These are phyloP conservation scores for Gracilariopsis chorda DNA, from an alignment of 23 red algal genomes.

Conservation along the genomic window DNA sequence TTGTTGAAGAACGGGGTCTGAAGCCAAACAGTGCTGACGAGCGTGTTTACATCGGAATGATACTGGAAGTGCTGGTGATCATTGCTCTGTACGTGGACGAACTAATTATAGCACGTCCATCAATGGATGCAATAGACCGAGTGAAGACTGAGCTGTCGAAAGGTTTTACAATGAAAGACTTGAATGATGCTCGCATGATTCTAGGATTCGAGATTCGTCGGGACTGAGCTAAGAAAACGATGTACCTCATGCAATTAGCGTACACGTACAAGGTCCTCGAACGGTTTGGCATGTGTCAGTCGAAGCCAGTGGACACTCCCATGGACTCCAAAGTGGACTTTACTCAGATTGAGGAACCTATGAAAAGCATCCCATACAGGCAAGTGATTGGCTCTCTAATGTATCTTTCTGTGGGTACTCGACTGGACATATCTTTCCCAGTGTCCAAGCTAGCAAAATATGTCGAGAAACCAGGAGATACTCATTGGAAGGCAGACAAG, in stretches of 20 bases:
- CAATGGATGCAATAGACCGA: not conserved
- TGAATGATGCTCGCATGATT: not conserved
- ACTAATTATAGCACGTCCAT: not conserved
- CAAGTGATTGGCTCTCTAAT: constrained; percentile 29
- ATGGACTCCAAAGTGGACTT: not conserved
- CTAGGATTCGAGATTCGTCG: constrained; percentile 43
- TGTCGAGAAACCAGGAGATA: not conserved
- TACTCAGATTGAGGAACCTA: not conserved
- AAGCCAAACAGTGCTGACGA: not conserved
- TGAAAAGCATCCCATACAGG: not conserved
- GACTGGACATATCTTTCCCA: too few relatives aligned
- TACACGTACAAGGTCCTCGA: constrained; percentile 29
- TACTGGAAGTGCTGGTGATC: not conserved
- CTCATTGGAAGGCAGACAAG: constrained; percentile 28
- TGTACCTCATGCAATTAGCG: not conserved
- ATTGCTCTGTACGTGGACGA: constrained; percentile 33
- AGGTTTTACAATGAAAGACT: constrained; percentile 20
- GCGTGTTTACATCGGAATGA: not conserved
- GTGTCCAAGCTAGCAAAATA: not conserved
- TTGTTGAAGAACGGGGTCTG: not conserved
- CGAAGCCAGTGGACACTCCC: constrained; percentile 26
- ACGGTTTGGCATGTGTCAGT: constrained; percentile 20
- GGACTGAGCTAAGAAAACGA: not conserved
- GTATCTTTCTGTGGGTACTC: constrained; percentile 34
- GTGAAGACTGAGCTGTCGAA: not conserved